Evolutionary conservation across 192 early-diverging fungal species (phyloP), one percentile per base, ranked within the genome.

Genomic region (Backusella sp.): DNA sequence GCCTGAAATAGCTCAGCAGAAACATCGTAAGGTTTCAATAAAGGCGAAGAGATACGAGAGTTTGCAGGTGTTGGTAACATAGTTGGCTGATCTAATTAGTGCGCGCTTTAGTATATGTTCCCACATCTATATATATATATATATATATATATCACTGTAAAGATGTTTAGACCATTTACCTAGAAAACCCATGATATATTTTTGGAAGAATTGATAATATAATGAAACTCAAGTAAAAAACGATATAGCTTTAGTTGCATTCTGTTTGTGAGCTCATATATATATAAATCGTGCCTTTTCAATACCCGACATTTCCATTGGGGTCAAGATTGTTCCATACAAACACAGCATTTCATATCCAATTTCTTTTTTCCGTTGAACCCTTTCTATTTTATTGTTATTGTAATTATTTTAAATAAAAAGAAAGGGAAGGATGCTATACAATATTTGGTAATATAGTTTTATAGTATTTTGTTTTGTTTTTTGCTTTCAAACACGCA

Each of bases 391-490:
- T 42, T 68, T 65, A 68, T 34, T 28, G 28, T 28, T 32, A 12
- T 23, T 59, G 8, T n/a, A 26, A 3, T 21, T 52, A 52, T 39
- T 39, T 39, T 17, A 21, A 53, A 62, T 1, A 53, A 30, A 56
- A 44, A 12, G 14, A 35, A 17, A 46, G 14, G 11, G n/a, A 35
- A 28, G 39, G 9, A 78, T 77, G 81, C 74, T 37, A 59, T 78
- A 78, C 70, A 78, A 76, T 44, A 72, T 76, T 76, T 82, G 73
- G 73, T 79, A 72, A 67, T 72, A 62, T 70, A 26, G 9, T 53
- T 66, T 14, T 30, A 8, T 74, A 6, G 9, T 35, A 30, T 32
- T 32, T 32, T 32, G 1, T 32, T 32, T 32, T 32, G 2, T 32
- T 66, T 28, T 19, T 19, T 67, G 5, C 17, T 32, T 35, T 67